Base-by-base conservation (phyloP, 2,329 filamentous ascomycete genomes). In the Blastomyces percursus region DNA sequence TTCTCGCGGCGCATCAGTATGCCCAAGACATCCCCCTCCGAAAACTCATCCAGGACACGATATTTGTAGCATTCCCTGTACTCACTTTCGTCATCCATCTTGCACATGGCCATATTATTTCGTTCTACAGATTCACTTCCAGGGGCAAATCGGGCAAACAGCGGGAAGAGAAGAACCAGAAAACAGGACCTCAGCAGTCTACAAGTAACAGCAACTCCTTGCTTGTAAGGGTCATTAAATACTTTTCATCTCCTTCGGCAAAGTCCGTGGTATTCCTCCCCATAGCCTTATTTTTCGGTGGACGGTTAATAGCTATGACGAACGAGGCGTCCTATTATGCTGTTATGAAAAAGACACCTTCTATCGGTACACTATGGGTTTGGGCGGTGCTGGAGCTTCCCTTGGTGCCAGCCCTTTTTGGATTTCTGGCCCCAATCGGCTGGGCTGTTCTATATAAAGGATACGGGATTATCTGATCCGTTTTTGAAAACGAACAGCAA, bases 381-480 rank as follows among this genome's bases (percentile, higher is more conserved):
- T 97, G 93, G 91, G 86, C 88, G 40, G 87, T 97, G 27, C 82
- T 97, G 56, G 94, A 99, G 77, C 82, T 96, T 76, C 82, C 90
- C 62, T 78, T 96, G 50, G 70, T 80, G 0, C 86, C 83, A 70
- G 89, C 89, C 0, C 77, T 87, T 30, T 69, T 77, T n/a, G 84
- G 81, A 54, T 74, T 83, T 27, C 62, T 77, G 50, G 72, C 77
- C n/a, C 81, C 85, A 16, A 68, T 80, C 60, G 73, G 70, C 1
- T 86, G 80, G 73, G 74, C 81, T 5, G 67, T 75, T 32, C 81
- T 77, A 75, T 85, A 78, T 77, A 82, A 80, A 67, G 80, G 79
- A 2, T 84, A 83, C 70, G 72, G 74, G 1, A 75, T 81, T 62
- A 75, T 77, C 59, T 80, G 65, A 70, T 5, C 21, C 24, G 14